Percentiles rank a stretch among this genome's conserved stretches.
Evolutionary conservation across 2,329 filamentous ascomycete genomes (phyloP).

Genomic region (Trichoderma lentiforme): DNA sequence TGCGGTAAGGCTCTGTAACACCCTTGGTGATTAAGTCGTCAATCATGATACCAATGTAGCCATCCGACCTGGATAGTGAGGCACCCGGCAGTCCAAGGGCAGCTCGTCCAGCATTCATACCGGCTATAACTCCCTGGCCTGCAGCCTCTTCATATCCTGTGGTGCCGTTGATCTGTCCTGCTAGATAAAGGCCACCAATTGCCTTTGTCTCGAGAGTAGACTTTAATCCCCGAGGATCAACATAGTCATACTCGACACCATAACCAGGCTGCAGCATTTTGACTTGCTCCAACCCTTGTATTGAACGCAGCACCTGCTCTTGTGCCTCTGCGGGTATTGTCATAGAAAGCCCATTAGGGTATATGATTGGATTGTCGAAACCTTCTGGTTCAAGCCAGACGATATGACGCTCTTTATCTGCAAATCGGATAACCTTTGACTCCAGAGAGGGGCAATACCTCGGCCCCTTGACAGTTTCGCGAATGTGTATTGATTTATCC

Average conservation of each 20-base stretch:
- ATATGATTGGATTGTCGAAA: slow-evolving; percentile 83
- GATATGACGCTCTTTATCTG: slow-evolving; percentile 75
- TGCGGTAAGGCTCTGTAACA: slow-evolving; percentile 93
- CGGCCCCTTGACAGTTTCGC: slow-evolving; percentile 90
- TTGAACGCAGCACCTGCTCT: slow-evolving; percentile 77
- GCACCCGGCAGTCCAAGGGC: slow-evolving; percentile 64
- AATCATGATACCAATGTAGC: slow-evolving; percentile 98
- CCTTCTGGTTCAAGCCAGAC: slow-evolving; percentile 98
- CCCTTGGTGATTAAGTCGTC: slow-evolving; percentile 97
- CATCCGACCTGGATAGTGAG: slow-evolving; percentile 74
- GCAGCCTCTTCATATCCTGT: slow-evolving; percentile 98
- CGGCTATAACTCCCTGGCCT: slow-evolving; percentile 86
- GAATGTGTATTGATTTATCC: slow-evolving; percentile 94
- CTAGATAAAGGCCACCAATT: slow-evolving; percentile 83
- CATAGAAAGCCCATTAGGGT: slow-evolving; percentile 97
- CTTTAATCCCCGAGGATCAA: slow-evolving; percentile 83
- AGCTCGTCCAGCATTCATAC: slow-evolving; percentile 87
- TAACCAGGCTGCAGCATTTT: slow-evolving; percentile 94
- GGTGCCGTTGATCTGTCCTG: slow-evolving; percentile 96
- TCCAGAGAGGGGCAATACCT: slow-evolving; percentile 95
- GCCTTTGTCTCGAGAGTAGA: slow-evolving; percentile 92
- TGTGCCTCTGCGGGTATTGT: slow-evolving; percentile 89
- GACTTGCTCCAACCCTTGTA: slow-evolving; percentile 83
- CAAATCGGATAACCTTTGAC: slow-evolving; percentile 87
- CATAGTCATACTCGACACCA: slow-evolving; percentile 97